phyloP scores from a whole-genome alignment of 2,329 filamentous ascomycete genomes.

The Fusarium transvaalense region DNA sequence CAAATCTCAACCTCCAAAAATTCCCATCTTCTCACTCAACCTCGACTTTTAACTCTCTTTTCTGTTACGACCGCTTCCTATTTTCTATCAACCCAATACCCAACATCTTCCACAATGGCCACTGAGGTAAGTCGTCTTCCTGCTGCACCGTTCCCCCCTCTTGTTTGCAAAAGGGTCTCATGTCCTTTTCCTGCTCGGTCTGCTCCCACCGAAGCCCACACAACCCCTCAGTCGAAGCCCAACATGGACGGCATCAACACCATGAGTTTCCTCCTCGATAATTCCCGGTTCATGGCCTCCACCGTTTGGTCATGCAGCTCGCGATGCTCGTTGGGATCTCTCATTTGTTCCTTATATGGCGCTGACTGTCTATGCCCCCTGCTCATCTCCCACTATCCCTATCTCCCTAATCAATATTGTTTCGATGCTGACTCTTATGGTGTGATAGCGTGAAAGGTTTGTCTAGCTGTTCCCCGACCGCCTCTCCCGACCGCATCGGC shows the following conservation, averaged over 20 bases:
- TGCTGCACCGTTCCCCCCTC: conserved; percentile 18
- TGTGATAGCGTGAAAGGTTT: conserved; percentile 76
- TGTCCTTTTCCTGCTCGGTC: conserved; percentile 42
- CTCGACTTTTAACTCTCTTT: conserved; percentile 34
- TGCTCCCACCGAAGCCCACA: conserved; percentile 40
- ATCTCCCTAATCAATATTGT: conserved; percentile 28
- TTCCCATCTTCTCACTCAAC: conserved; percentile 41
- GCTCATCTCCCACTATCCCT: conserved; percentile 22
- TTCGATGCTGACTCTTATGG: conserved; percentile 54
- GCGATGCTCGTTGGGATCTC: conserved; percentile 3
- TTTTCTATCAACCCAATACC: conserved; percentile 40
- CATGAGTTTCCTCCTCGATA: conserved; percentile 20
- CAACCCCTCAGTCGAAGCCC: conserved; percentile 49
- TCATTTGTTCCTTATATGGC: not conserved
- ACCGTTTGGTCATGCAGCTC: conserved; percentile 8
- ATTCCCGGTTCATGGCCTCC: conserved; percentile 11
- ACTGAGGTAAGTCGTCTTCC: conserved; percentile 51
- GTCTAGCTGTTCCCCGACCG: conserved; percentile 47
- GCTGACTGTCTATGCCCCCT: conserved; percentile 3
- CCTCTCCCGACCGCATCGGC: conserved; percentile 30
- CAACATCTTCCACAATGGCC: conserved; percentile 50
- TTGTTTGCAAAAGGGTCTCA: conserved; percentile 13
- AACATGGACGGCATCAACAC: conserved; percentile 32
- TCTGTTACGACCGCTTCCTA: conserved; percentile 40
- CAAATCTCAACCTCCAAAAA: conserved; percentile 48